phyloP scores from a whole-genome alignment of 176 grass and related monocot genomes.

The Typha latifolia region DNA sequence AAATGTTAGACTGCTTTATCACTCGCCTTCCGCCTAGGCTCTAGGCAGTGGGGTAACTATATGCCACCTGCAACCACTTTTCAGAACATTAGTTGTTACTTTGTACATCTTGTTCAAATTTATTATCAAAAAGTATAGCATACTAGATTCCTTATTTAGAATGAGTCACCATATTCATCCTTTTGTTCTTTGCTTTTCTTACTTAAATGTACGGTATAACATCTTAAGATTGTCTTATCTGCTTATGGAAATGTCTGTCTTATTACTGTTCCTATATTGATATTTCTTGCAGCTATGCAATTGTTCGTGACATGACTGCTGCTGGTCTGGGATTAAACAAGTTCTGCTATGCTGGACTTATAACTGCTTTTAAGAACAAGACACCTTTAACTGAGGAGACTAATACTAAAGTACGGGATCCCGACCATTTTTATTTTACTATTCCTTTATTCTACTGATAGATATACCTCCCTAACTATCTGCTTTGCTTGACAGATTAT shows the following conservation, averaged over 20 bases:
- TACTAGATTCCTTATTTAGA: too few relatives aligned
- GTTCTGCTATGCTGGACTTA: conserved; percentile 96
- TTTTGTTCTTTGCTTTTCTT: background rate
- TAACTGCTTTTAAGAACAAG: conserved; percentile 95
- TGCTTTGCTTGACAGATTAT: conserved; percentile 57
- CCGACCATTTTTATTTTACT: conserved; percentile 3
- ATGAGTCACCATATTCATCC: background rate
- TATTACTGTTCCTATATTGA: too few relatives aligned
- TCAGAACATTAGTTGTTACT: too few relatives aligned
- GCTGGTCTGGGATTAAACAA: conserved; percentile 89
- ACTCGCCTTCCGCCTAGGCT: too few relatives aligned
- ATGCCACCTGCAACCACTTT: too few relatives aligned
- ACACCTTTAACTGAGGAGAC: conserved; percentile 54
- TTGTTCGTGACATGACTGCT: conserved; percentile 94
- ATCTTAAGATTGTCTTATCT: too few relatives aligned
- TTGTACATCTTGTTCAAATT: too few relatives aligned
- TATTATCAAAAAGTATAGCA: background rate
- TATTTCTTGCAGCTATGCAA: conserved; percentile 46
- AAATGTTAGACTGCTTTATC: too few relatives aligned
- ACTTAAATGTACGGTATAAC: background rate
- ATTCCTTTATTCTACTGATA: background rate
- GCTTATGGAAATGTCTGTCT: too few relatives aligned
- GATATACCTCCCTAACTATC: background rate
- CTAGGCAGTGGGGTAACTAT: too few relatives aligned
- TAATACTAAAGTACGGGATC: conserved; percentile 43